Evolutionary conservation across 202 grass and related monocot genomes (phyloP), one percentile per base, ranked within the genome.

Genomic region (Zoysia matrella): DNA sequence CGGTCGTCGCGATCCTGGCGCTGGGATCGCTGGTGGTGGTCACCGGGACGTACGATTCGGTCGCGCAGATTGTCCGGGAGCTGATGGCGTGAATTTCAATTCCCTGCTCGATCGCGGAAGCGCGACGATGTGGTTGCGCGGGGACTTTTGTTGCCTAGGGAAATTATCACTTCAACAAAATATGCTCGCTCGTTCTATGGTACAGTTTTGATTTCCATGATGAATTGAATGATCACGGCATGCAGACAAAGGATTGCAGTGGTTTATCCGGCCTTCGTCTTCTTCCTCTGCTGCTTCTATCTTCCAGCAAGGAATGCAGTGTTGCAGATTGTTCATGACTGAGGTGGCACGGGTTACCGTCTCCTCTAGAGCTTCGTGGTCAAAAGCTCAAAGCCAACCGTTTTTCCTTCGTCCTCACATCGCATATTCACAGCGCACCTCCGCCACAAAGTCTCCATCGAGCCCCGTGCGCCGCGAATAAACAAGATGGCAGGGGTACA

Each of bases 21-120:
- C 10, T 67, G 8, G 67, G 73, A 3, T 57, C 44, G 69, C 15
- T 82, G 48, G 41, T 82, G 48, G 42, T 52, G 47, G 45, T 73
- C 43, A 60, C 67, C 3, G 79, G 85, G 30, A 82, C 73, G 9
- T 67, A 78, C 73, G 51, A 51, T 0, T 87, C 85, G 16, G 1
- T 87, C 13, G n/a, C n/a, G 72, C 41, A 72, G 3, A 81, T 82
- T 56, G 18, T 77, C 52, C 41, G 18, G 30, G 57, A 62, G 56
- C 61, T 77, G 14, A 8, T 60, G 9, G 14, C 40, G 7, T 40
- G 36, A 65, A 14, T 3, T 58, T 58, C 8, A 15, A 2, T 11
- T 16, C 6, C 15, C 6, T 55, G 0, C 6, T n/a, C n/a, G n/a
- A n/a, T 45, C 13, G 65, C 65, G 65, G 65, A 42, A 8, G 13